Evolutionary conservation across 768 basidiomycete genomes (phyloP).

Genomic region (Lactifluus piperatus): DNA sequence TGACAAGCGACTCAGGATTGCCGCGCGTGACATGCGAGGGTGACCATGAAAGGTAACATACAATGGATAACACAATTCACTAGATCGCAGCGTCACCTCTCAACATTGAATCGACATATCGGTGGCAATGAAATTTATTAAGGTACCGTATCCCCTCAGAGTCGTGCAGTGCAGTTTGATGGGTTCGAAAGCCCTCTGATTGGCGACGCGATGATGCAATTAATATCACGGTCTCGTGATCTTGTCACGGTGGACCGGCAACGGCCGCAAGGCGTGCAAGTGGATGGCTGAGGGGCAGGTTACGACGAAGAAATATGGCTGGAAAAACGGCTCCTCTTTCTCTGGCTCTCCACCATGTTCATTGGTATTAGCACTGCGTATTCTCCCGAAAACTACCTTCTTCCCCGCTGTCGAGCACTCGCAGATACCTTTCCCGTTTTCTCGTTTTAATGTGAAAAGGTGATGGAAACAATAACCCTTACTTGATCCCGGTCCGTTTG

Average conservation of each 20-base stretch:
- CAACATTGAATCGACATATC: not conserved
- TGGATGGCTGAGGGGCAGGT: conserved; percentile 9
- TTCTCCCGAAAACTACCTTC: not conserved
- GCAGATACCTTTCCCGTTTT: not conserved
- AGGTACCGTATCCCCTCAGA: not conserved
- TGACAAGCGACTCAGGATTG: not conserved
- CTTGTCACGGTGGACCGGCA: conserved; percentile 14
- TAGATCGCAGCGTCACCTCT: not conserved
- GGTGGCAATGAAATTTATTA: not conserved
- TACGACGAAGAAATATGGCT: conserved; percentile 19
- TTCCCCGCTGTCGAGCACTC: not conserved
- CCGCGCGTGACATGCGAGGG: not conserved
- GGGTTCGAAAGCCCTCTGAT: not conserved
- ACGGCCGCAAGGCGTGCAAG: conserved; percentile 18
- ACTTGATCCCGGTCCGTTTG: conserved; percentile 3
- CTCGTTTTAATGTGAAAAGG: conserved; percentile 1
- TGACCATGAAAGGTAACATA: not conserved
- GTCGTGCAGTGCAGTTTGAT: not conserved
- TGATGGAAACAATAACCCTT: not conserved
- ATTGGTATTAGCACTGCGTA: conserved; percentile 3
- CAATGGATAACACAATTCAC: not conserved
- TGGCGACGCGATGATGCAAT: not conserved
- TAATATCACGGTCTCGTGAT: conserved; percentile 1
- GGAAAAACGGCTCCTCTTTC: conserved; percentile 12
- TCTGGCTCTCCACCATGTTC: conserved; percentile 13